phyloP scores from a whole-genome alignment of 495 filamentous ascomycete species.

The Chaetomidium leptoderma region DNA sequence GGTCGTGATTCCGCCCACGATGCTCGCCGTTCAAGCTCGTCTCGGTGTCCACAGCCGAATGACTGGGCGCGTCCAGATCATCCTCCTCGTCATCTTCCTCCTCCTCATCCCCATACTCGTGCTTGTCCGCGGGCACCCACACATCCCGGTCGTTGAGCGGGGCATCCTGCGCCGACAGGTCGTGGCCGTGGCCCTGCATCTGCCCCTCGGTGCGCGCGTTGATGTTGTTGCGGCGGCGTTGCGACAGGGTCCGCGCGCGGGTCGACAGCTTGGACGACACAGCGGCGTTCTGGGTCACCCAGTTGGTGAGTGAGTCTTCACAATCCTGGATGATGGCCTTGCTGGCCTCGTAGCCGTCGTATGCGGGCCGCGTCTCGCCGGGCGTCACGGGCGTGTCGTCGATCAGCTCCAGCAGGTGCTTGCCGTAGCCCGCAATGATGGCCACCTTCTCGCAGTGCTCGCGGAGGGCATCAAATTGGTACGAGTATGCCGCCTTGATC shows the following conservation, averaged over 20 bases:
- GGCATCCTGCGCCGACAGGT: conserved; percentile 79
- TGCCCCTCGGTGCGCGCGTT: conserved; percentile 56
- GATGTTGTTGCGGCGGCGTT: conserved; percentile 69
- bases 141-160: conserved; percentile 80
- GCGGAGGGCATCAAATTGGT: conserved; percentile 95
- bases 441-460: conserved; percentile 99
- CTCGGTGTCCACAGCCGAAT: conserved; percentile 43
- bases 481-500: conserved; percentile 95
- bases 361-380: conserved; percentile 91
- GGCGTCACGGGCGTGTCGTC: conserved; percentile 97
- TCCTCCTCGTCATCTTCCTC: conserved; percentile 53
- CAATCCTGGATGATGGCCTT: conserved; percentile 99
- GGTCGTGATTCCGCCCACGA: conserved; percentile 41
- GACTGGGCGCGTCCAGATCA: conserved; percentile 44
- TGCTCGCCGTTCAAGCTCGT: conserved; percentile 44
- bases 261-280: conserved; percentile 81
- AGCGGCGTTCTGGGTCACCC: conserved; percentile 83
- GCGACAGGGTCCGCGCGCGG: conserved; percentile 79
- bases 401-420: conserved; percentile 90
- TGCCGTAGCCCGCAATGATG: conserved; percentile 95
- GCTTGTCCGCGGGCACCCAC: conserved; percentile 82
- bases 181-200: conserved; percentile 30
- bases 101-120: conserved; percentile 51
- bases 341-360: conserved; percentile 97
- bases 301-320: conserved; percentile 94